Evolutionary conservation across 176 grass and related monocot species (phyloP), one percentile per base, ranked within the genome.

Genomic region (Metroxylon sagu): DNA sequence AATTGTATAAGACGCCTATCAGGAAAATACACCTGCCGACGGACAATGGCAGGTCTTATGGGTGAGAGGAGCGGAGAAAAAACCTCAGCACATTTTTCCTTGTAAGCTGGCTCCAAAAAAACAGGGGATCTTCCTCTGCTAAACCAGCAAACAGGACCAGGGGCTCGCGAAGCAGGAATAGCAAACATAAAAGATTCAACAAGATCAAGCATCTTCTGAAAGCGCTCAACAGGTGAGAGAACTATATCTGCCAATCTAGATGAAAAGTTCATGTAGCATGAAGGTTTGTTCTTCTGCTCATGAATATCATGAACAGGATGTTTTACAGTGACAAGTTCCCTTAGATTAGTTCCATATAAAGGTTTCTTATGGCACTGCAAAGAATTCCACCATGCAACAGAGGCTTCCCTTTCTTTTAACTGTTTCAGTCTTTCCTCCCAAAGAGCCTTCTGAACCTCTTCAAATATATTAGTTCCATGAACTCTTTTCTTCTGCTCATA

Each of bases 1-100:
- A 98, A 98, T 67, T 98, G 93, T 62, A 98, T 91, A 66, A 98
- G 67, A 67, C 93, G 93, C 61, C 93, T 85, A 56, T 98, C 93
- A 57, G 93, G 93, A 77, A 98, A 98, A 75, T 98, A 98, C 25
- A 98, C 81, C 64, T 98, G 93, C 15, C 83, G 79, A 19, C 93
- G 93, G 61, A 98, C 93, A 70, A 89, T 89, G 59, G 84, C 93
- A 77, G 87, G 61, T 58, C 93, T 80, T 69, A 98, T 68, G 39
- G 84, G 79, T 70, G 84, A 75, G 14, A 98, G 73, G 56, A 83
- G 63, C 50, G 93, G 84, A 19, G 79, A 82, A 54, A 89, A 64
- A 57, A 66, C 52, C 19, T 75, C 61, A 57, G 48, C 76, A 60
- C 79, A 92, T 68, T 83, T 68, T 70, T 92, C 81, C 71, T 69